A percentile compares a stretch with the other conserved stretches of the same genome.
phyloP scores from a whole-genome alignment of 2,329 filamentous ascomycete genomes.

The Phyllosticta citribraziliensis region DNA sequence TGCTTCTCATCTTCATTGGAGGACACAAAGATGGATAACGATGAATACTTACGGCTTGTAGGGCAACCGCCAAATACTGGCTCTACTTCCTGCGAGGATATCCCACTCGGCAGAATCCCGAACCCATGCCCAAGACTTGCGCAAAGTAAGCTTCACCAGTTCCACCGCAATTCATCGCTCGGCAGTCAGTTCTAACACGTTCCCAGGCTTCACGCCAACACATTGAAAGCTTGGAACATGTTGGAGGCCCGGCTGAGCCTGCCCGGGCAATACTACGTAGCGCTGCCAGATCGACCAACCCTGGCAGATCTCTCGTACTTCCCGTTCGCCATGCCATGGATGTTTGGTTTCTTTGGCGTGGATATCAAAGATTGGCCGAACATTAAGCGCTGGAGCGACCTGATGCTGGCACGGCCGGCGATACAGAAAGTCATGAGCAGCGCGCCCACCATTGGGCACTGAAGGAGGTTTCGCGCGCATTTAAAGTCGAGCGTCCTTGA shows the following conservation, averaged over 20 bases:
- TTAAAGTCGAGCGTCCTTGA: no score
- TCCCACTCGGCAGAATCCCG: conserved; percentile 19
- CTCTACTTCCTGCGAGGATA: conserved; percentile 24
- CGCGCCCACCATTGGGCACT: conserved; percentile 15
- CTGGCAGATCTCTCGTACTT: conserved; percentile 29
- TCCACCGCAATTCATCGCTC: not conserved
- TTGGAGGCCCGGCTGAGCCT: not conserved
- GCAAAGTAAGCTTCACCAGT: conserved; percentile 13
- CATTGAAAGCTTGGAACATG: not conserved
- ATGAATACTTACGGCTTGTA: not conserved
- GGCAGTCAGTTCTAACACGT: no score
- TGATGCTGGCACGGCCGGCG: conserved; percentile 19
- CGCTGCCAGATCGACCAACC: conserved; percentile 26
- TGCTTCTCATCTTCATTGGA: not conserved
- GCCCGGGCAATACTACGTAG: conserved; percentile 23
- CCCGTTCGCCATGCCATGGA: conserved; percentile 30
- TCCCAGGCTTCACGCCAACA: not conserved
- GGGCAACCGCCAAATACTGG: conserved; percentile 29
- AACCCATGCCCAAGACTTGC: conserved; percentile 14
- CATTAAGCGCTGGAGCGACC: conserved; percentile 20
- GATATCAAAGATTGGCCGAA: conserved; percentile 23
- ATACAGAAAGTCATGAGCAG: conserved; percentile 14
- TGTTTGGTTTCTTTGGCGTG: conserved; percentile 26
- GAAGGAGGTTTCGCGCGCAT: no score
- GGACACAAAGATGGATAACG: not conserved